Percentiles rank a stretch among this genome's conserved stretches.
Evolutionary conservation across 139 green algal species (phyloP).

Genomic region (Chlamydomonas schloesseri): DNA sequence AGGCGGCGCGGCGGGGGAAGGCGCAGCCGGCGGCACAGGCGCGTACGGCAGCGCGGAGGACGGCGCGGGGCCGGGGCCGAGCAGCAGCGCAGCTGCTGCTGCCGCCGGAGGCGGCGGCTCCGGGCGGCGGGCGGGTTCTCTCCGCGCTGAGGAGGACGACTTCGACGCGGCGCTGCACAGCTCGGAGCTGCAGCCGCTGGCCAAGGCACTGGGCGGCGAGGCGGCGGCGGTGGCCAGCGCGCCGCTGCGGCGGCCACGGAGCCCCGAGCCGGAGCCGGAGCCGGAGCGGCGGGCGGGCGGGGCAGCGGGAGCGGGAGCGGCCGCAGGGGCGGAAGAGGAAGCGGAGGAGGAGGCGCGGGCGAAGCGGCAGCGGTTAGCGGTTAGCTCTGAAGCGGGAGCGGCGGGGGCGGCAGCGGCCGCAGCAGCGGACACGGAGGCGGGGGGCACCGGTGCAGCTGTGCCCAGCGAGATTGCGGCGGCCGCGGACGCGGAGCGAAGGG

Average conservation of each 20-base stretch:
- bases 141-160: slow-evolving; percentile 29
- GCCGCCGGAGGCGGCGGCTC: not conserved
- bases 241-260: not conserved
- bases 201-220: slow-evolving; percentile 15
- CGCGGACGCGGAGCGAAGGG: not conserved
- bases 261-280: not conserved
- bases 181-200: slow-evolving; percentile 24
- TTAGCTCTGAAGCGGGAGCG: not conserved
- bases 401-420: not conserved
- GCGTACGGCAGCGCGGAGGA: not conserved
- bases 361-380: not conserved
- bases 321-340: not conserved
- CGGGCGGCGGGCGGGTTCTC: not conserved
- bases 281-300: no score
- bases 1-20: no score
- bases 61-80: no score
- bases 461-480: not conserved
- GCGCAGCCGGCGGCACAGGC: not conserved
- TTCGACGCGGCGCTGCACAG: slow-evolving; percentile 47
- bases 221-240: slow-evolving; percentile 14
- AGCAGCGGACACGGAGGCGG: not conserved
- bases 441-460: not conserved
- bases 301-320: not conserved
- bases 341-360: not conserved
- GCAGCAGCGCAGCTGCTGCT: not conserved